These are phyloP conservation scores for Macrolepiota albuminosa DNA, from an alignment of 768 basidiomycete species.

Conservation along the genomic window DNA sequence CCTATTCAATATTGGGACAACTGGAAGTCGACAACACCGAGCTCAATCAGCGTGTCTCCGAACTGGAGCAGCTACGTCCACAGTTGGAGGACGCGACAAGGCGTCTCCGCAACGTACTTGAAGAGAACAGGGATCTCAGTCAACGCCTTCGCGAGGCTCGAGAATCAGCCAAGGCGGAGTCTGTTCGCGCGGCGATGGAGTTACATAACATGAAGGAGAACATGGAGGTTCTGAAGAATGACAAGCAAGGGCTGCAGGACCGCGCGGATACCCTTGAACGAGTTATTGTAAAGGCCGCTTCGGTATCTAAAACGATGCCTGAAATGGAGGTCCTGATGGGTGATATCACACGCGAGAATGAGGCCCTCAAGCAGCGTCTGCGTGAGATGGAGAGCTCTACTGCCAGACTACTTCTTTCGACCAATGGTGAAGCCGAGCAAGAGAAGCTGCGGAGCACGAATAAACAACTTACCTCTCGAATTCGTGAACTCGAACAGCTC, in stretches of 20 bases:
- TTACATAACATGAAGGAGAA: slow-evolving; percentile 18
- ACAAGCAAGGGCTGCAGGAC: slow-evolving; percentile 24
- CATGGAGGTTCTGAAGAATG: slow-evolving; percentile 20
- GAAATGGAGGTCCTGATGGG: slow-evolving; percentile 32
- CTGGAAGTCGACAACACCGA: slow-evolving; percentile 13
- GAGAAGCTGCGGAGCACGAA: slow-evolving; percentile 33
- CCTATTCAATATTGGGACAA: slow-evolving; percentile 20
- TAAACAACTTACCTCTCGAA: slow-evolving; percentile 22
- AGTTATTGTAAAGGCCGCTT: slow-evolving; percentile 22
- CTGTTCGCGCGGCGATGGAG: slow-evolving; percentile 6
- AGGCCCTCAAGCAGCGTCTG: slow-evolving; percentile 28
- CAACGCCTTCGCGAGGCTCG: slow-evolving; percentile 17
- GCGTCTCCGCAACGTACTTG: slow-evolving; percentile 18
- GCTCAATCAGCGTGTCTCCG: slow-evolving; percentile 7
- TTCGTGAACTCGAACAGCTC: slow-evolving; percentile 29
- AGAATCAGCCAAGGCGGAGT: slow-evolving; percentile 17
- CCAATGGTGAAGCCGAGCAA: slow-evolving; percentile 21
- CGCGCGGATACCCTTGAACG: slow-evolving; percentile 28
- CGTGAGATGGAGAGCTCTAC: slow-evolving; percentile 33
- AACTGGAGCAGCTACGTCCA: slow-evolving; percentile 3
- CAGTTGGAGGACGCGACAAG: slow-evolving; percentile 7
- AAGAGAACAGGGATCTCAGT: slow-evolving; percentile 20
- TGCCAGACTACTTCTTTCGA: slow-evolving; percentile 29
- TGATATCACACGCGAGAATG: slow-evolving; percentile 38
- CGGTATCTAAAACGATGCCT: slow-evolving; percentile 19